Percentiles rank a stretch among this genome's conserved stretches.
phyloP scores from a whole-genome alignment of 2,329 filamentous ascomycete species.

The Fusarium papillatum region DNA sequence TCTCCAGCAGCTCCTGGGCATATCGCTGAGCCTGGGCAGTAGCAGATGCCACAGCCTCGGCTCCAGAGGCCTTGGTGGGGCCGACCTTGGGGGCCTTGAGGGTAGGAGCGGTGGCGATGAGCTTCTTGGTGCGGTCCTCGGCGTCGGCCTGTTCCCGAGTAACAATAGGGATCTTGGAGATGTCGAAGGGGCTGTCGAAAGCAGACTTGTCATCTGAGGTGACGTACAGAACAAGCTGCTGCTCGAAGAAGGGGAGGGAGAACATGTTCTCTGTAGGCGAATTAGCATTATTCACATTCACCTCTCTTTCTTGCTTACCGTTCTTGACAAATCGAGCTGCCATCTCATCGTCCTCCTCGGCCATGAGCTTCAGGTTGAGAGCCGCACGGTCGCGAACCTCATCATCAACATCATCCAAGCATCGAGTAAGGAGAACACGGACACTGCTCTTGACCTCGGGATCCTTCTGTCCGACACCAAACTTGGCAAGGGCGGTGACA shows the following conservation, averaged over 20 bases:
- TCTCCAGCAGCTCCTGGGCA: conserved; percentile 86
- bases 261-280: conserved; percentile 85
- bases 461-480: conserved; percentile 96
- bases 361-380: conserved; percentile 92
- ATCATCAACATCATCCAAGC: conserved; percentile 96
- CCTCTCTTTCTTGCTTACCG: conserved; percentile 62
- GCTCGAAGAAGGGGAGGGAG: conserved; percentile 93
- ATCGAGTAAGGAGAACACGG: conserved; percentile 90
- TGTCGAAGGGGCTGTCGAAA: conserved; percentile 90
- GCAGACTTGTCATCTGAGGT: conserved; percentile 90
- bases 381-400: conserved; percentile 97
- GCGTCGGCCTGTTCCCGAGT: conserved; percentile 96
- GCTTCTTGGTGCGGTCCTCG: conserved; percentile 97
- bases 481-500: conserved; percentile 96
- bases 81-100: conserved; percentile 92
- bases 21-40: conserved; percentile 90
- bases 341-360: conserved; percentile 90
- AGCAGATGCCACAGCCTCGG: conserved; percentile 82
- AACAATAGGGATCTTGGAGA: conserved; percentile 91
- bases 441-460: conserved; percentile 97
- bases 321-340: conserved; percentile 94
- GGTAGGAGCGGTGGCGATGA: conserved; percentile 91
- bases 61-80: conserved; percentile 79
- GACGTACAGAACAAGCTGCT: conserved; percentile 97
- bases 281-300: conserved; percentile 18